Evolutionary conservation across 768 basidiomycete genomes (phyloP).

Genomic region (Ephemerocybe angulata): DNA sequence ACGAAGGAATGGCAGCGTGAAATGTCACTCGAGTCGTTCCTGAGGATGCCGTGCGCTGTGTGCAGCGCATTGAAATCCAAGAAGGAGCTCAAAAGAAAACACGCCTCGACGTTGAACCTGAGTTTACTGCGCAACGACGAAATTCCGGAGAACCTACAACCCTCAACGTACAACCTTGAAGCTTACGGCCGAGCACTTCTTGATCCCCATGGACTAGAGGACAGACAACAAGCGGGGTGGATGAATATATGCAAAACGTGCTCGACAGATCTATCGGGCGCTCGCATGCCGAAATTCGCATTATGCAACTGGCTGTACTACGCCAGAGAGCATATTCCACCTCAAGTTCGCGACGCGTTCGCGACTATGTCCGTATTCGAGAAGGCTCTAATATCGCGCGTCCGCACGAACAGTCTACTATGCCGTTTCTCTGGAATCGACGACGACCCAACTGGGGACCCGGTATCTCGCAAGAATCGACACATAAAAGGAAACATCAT

Average conservation of each 20-base stretch:
- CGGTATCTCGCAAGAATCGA: too few species aligned
- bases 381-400: neutral
- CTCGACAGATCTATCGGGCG: neutral
- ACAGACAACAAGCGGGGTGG: neutral
- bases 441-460: too few species aligned
- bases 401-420: neutral
- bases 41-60: neutral
- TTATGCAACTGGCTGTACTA: slow-evolving; percentile 3
- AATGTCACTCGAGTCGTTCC: neutral
- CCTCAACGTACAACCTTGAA: neutral
- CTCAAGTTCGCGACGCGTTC: neutral
- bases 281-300: neutral
- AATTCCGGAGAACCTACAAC: neutral
- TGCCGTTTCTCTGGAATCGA: neutral
- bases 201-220: neutral
- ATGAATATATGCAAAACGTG: neutral
- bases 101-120: neutral
- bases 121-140: neutral
- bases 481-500: neutral
- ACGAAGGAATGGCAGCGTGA: neutral
- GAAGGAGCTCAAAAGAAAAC: neutral
- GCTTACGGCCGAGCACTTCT: neutral
- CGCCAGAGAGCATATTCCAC: neutral
- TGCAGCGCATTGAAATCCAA: neutral
- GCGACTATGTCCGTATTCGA: neutral